Conservation (phyloP, 2,329 filamentous ascomycete species). For the Neofusicoccum umdonicola region DNA sequence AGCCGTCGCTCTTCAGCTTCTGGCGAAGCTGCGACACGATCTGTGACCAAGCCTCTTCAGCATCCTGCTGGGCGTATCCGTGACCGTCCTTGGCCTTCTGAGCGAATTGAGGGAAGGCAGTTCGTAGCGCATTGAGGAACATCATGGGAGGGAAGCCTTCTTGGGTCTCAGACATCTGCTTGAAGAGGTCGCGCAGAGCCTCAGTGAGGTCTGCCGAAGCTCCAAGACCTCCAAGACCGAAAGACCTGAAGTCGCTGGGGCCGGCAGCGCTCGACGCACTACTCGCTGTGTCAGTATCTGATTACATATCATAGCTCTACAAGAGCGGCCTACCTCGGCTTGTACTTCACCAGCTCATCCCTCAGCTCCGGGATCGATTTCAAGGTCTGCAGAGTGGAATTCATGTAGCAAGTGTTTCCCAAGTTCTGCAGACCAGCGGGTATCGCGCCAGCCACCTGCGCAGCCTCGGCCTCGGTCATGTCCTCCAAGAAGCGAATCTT, state of each 20-base stretch:
- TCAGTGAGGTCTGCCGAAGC: conserved; percentile 69
- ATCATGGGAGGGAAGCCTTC: conserved; percentile 78
- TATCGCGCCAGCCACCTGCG: conserved; percentile 76
- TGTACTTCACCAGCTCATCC: conserved; percentile 68
- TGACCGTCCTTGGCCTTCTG: conserved; percentile 79
- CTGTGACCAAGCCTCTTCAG: conserved; percentile 97
- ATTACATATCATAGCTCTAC: not conserved
- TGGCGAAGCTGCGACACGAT: conserved; percentile 80
- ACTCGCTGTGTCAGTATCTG: not conserved
- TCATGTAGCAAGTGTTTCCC: conserved; percentile 98
- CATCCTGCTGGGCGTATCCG: conserved; percentile 96
- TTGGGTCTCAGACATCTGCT: conserved; percentile 85
- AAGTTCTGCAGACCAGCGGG: conserved; percentile 88
- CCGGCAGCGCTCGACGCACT: conserved; percentile 29
- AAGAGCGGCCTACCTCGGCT: conserved; percentile 30
- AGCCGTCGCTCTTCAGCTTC: conserved; percentile 67
- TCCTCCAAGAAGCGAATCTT: conserved; percentile 88
- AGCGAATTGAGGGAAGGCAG: conserved; percentile 85
- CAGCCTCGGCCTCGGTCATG: conserved; percentile 92
- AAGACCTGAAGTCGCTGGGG: conserved; percentile 41
- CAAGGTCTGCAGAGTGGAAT: conserved; percentile 92
- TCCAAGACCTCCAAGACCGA: conserved; percentile 58
- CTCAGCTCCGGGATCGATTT: conserved; percentile 89
- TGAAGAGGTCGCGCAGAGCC: conserved; percentile 79
- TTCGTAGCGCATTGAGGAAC: conserved; percentile 78